Base-by-base conservation (phyloP, 352 stramenopile species). In the Proteromonas lacertae region DNA sequence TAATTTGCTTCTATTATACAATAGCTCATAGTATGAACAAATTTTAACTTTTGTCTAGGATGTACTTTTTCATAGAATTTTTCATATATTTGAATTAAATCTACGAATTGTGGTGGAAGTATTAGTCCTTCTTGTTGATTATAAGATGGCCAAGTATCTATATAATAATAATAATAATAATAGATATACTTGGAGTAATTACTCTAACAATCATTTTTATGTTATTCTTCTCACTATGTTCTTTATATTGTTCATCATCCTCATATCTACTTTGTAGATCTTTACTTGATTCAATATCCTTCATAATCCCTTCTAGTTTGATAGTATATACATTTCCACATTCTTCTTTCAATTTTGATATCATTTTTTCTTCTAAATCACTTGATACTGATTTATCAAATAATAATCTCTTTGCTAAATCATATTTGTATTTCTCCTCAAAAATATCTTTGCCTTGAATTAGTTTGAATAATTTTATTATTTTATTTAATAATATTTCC, bases 261-360 rank as follows among this genome's bases (percentile, higher is more conserved):
- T 2, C 2, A 21, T 23, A 38, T 8, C 8, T 10, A 25, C 2
- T 22, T 14, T 17, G 13, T 25, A 90, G 66, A 31, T 90, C 84
- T 33, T 70, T 55, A 14, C 67, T 88, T 21, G 91, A 64, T 36
- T 92, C 77, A 39, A 96, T 92, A 53, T 97, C 86, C 52, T 91
- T 90, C 52, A 95, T 96, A 83, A 97, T 97, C 8, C 86, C 86
- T 51, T 97, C 86, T 26, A 97, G 75, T 60, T 96, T 96, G 46
- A 73, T 84, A 9, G 82, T 95, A 53, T 92, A 97, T 2, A 64
- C 78, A 32, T 64, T 69, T 13, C 86, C 86, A 43, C 86, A 97
- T 48, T 97, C 86, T 2, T 29, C 38, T 40, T 96, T 95, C 16
- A 97, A 55, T 47, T 93, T 89, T 2, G 66, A 70, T 23, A 96